These are phyloP conservation scores for Paracamarosporium sp. DNA, from an alignment of 2,329 filamentous ascomycete genomes.

Conservation along the genomic window DNA sequence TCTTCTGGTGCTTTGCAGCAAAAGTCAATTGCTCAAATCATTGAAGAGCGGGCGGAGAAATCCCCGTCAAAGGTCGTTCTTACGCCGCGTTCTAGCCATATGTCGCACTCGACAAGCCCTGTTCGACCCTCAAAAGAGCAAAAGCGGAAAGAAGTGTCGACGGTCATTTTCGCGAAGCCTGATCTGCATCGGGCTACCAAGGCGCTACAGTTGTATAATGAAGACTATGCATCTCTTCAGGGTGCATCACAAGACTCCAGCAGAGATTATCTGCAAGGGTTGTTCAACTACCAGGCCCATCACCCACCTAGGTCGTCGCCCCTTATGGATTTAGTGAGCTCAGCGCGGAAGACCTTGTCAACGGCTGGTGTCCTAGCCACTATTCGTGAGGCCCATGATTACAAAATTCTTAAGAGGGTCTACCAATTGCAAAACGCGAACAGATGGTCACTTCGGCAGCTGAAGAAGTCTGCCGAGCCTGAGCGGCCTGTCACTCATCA, in stretches of 20 bases:
- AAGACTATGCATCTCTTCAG: conserved; percentile 52
- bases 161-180: conserved; percentile 79
- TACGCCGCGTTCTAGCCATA: conserved; percentile 39
- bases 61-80: conserved; percentile 55
- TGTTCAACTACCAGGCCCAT: conserved; percentile 65
- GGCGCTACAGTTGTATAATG: conserved; percentile 39
- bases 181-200: conserved; percentile 33
- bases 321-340: conserved; percentile 75
- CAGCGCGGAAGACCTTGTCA: conserved; percentile 87
- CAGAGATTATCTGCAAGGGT: conserved; percentile 67
- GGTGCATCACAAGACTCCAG: conserved; percentile 55
- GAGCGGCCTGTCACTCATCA: conserved; percentile 77
- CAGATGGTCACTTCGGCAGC: conserved; percentile 90
- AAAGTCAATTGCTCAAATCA: conserved; percentile 76
- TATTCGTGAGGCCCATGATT: conserved; percentile 85
- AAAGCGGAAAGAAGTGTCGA: conserved; percentile 70
- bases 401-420: conserved; percentile 82
- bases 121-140: conserved; percentile 26
- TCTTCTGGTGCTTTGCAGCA: conserved; percentile 73
- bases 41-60: conserved; percentile 67
- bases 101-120: conserved; percentile 33
- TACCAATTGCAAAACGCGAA: conserved; percentile 91
- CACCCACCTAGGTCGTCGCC: conserved; percentile 60
- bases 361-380: conserved; percentile 85
- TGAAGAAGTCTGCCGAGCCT: conserved; percentile 84